Conservation (phyloP, 306 rosid species). For the Trifolium fragiferum region DNA sequence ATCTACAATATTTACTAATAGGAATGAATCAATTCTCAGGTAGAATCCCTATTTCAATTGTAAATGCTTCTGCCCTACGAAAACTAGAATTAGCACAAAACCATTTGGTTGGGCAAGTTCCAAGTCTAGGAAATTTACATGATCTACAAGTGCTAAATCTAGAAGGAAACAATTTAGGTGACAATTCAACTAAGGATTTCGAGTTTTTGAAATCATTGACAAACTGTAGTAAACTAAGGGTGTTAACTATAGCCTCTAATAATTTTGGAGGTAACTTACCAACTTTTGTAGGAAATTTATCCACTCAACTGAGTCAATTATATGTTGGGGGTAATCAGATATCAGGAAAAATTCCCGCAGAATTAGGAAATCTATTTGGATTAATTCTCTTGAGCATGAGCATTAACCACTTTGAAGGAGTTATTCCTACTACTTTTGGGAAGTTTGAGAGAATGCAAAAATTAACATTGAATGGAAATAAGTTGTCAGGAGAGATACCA, state of each 20-base stretch:
- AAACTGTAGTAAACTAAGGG: conserved; percentile 34
- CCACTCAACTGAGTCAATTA: not conserved
- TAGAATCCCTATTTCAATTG: not conserved
- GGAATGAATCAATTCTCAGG: not conserved
- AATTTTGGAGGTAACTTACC: conserved; percentile 48
- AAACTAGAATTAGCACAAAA: accelerated
- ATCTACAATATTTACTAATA: not conserved
- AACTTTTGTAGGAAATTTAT: conserved; percentile 32
- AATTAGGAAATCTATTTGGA: not conserved
- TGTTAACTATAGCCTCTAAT: not conserved
- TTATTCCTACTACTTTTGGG: too few relatives aligned
- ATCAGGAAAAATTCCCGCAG: too few relatives aligned
- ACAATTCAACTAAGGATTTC: conserved; percentile 33
- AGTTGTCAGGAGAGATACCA: too few relatives aligned
- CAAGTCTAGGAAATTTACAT: conserved; percentile 24
- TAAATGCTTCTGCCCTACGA: conserved; percentile 10
- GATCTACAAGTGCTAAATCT: accelerated
- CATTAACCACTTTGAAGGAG: too few relatives aligned
- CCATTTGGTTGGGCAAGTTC: conserved; percentile 36
- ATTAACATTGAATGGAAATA: too few relatives aligned
- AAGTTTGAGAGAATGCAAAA: too few relatives aligned
- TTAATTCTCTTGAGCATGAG: too few relatives aligned
- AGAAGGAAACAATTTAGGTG: not conserved
- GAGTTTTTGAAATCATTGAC: conserved; percentile 37
- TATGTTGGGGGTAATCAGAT: not conserved